These are phyloP conservation scores for Maudiozyma turicensis DNA, from an alignment of 805 yeast species.

Conservation along the genomic window DNA sequence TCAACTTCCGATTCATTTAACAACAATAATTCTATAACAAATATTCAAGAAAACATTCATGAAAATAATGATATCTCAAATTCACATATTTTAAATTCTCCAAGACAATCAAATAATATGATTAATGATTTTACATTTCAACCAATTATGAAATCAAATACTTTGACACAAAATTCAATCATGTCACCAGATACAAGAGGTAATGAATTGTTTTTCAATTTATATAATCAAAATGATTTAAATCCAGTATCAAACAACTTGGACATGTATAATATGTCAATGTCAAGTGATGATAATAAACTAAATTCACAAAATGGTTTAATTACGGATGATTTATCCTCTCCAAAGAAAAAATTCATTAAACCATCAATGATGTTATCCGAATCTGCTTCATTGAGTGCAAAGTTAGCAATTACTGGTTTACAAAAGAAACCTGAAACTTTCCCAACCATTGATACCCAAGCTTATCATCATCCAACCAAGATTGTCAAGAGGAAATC, in stretches of 20 bases:
- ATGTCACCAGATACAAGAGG: background rate
- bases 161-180: background rate
- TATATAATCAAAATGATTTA: background rate
- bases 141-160: background rate
- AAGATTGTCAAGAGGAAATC: conserved; percentile 8
- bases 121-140: background rate
- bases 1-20: background rate
- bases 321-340: background rate
- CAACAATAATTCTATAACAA: conserved; percentile 3
- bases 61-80: background rate
- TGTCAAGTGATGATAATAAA: background rate
- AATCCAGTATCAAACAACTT: background rate
- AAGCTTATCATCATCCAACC: conserved; percentile 5
- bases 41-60: background rate
- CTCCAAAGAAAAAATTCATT: conserved; percentile 12
- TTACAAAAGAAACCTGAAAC: conserved; percentile 8
- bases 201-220: background rate
- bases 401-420: conserved; percentile 22
- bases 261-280: background rate
- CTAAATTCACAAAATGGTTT: background rate
- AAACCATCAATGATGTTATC: conserved; percentile 25
- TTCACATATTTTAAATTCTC: conserved; percentile 2
- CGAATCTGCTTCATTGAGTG: conserved; percentile 21
- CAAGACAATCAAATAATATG: conserved; percentile 2
- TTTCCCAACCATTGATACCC: conserved; percentile 9